phyloP scores from a whole-genome alignment of 2,329 filamentous ascomycete genomes.

The Harringtonia aguacate region DNA sequence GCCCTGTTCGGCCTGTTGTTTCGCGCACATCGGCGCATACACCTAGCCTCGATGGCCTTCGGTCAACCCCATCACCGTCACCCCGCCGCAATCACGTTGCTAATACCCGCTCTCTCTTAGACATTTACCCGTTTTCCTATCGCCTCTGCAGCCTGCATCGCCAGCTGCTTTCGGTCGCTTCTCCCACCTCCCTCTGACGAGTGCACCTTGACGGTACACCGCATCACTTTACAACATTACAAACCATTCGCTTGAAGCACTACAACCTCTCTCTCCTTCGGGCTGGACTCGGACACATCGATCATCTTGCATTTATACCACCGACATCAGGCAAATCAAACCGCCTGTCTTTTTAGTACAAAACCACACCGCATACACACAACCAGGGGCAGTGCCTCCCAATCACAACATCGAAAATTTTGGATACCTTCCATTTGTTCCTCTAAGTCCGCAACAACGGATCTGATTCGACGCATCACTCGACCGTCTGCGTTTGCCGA shows the following conservation, averaged over 20 bases:
- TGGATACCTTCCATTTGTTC: not conserved
- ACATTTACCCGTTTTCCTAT: too few species aligned
- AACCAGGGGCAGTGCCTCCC: slow-evolving; percentile 13
- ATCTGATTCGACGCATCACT: not conserved
- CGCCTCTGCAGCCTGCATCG: slow-evolving; percentile 1
- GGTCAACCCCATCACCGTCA: too few species aligned
- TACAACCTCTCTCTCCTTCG: slow-evolving; percentile 14
- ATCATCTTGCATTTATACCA: not conserved
- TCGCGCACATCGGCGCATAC: not conserved
- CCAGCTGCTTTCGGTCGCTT: not conserved
- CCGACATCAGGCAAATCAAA: not conserved
- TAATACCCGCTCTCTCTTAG: too few species aligned
- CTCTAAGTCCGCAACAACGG: not conserved
- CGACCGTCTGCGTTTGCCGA: not conserved
- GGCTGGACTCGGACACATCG: slow-evolving; percentile 21
- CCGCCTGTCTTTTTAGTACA: not conserved
- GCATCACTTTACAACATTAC: not conserved
- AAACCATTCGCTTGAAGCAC: slow-evolving; percentile 17
- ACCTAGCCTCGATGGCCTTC: too few species aligned
- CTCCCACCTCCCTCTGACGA: slow-evolving; percentile 7
- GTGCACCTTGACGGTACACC: slow-evolving; percentile 16
- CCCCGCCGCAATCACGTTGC: too few species aligned
- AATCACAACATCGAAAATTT: not conserved
- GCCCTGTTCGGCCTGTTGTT: not conserved
- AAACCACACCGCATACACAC: slow-evolving; percentile 2